Conservation (phyloP, 2,329 filamentous ascomycete genomes). For the Didymella sp. region DNA sequence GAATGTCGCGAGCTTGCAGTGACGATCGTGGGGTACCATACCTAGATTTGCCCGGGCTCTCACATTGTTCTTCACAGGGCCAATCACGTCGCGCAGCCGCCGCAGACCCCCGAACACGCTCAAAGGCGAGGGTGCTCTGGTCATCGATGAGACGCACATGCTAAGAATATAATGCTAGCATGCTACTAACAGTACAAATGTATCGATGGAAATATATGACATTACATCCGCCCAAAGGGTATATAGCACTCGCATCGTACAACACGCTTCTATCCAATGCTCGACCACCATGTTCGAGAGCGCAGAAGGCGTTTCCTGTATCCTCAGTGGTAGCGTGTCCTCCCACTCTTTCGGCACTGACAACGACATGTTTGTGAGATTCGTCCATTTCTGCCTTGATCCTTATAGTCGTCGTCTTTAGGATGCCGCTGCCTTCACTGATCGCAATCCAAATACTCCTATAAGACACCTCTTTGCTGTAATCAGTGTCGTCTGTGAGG, state of each 20-base stretch:
- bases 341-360: slow-evolving; percentile 3
- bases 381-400: background rate
- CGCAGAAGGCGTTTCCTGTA: background rate
- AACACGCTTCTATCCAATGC: background rate
- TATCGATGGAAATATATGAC: background rate
- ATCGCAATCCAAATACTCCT: background rate
- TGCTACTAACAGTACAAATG: background rate
- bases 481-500: slow-evolving; percentile 4
- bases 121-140: background rate
- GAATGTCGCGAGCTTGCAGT: background rate
- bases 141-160: background rate
- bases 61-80: background rate
- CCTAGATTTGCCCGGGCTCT: slow-evolving; percentile 6
- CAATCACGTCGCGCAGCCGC: slow-evolving; percentile 10
- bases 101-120: slow-evolving; percentile 1
- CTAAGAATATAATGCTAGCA: background rate
- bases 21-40: slow-evolving; percentile 8
- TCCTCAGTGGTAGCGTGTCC: background rate
- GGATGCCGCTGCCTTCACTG: slow-evolving; percentile 2
- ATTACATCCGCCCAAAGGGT: slow-evolving; percentile 13
- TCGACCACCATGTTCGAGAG: slow-evolving; percentile 3
- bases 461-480: background rate
- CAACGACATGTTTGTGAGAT: background rate
- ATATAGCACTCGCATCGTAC: slow-evolving; percentile 24
- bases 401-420: slow-evolving; percentile 13